phyloP scores from a whole-genome alignment of 208 protist species.

The Zelonia costaricensis region DNA sequence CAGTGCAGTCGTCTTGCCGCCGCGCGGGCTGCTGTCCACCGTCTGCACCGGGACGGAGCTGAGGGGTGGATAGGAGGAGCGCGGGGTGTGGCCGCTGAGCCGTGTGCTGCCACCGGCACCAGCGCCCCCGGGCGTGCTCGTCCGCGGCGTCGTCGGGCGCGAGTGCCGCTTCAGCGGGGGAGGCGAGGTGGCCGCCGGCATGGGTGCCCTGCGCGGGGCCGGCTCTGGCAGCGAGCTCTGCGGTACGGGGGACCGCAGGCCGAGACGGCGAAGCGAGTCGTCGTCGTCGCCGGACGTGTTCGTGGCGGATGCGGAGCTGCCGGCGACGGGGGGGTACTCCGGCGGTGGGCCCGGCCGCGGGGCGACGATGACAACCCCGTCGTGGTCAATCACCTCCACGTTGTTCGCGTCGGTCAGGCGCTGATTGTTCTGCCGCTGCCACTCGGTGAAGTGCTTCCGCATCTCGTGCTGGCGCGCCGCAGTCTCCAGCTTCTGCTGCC shows the following conservation, averaged over 20 bases:
- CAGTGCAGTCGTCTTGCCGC: neutral
- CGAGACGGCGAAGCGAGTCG: too few relatives aligned
- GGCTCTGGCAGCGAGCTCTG: too few relatives aligned
- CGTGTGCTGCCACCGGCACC: too few relatives aligned
- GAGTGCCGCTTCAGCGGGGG: too few relatives aligned
- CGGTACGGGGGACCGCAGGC: neutral
- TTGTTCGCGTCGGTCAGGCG: conserved; percentile 38
- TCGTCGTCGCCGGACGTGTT: neutral
- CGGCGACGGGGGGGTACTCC: neutral
- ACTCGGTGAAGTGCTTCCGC: conserved; percentile 39
- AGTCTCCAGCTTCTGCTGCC: conserved; percentile 23
- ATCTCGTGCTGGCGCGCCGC: conserved; percentile 36
- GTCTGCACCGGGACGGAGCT: too few relatives aligned
- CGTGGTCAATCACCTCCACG: conserved; percentile 38
- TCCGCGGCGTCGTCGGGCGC: too few relatives aligned
- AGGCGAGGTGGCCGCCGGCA: too few relatives aligned
- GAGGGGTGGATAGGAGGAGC: too few relatives aligned
- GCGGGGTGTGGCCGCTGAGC: too few relatives aligned
- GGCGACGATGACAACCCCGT: conserved; percentile 52
- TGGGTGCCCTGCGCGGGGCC: too few relatives aligned
- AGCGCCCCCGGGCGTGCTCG: too few relatives aligned
- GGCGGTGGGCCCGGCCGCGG: conserved; percentile 21
- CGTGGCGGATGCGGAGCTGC: neutral
- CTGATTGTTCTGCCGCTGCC: conserved; percentile 46
- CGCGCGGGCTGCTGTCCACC: neutral